phyloP scores from a whole-genome alignment of 1,284 basidiomycete genomes.

The Agaricales sp. region DNA sequence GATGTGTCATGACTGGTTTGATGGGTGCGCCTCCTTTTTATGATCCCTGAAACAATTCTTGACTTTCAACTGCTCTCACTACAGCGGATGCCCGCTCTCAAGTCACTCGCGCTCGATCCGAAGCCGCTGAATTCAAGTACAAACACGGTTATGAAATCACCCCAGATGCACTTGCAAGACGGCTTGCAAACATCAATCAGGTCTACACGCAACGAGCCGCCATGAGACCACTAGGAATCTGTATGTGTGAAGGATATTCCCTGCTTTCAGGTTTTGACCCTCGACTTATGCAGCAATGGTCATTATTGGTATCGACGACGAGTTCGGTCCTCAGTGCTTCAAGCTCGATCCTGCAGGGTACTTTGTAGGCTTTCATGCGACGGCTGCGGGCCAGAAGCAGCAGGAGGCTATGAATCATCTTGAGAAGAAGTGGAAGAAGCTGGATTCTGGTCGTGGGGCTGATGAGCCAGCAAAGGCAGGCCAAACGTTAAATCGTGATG shows the following conservation, averaged over 20 bases:
- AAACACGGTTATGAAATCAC: constrained; percentile 98
- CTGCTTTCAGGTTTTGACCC: constrained; percentile 6
- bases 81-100: constrained; percentile 90
- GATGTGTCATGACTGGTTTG: constrained; percentile 95
- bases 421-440: constrained; percentile 98
- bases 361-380: constrained; percentile 97
- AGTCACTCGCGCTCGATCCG: constrained; percentile 78
- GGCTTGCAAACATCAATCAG: constrained; percentile 98
- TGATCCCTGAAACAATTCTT: constrained; percentile 4
- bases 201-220: constrained; percentile 97
- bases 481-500: constrained; percentile 49
- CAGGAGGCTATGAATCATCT: constrained; percentile 98
- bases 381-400: constrained; percentile 94
- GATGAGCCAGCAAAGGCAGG: constrained; percentile 66
- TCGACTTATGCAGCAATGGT: constrained; percentile 75
- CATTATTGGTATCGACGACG: constrained; percentile 86
- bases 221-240: constrained; percentile 95
- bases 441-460: constrained; percentile 66
- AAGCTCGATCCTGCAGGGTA: constrained; percentile 98
- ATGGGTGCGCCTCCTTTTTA: constrained; percentile 51
- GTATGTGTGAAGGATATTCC: constrained; percentile 35
- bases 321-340: constrained; percentile 90
- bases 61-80: constrained; percentile 9
- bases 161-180: constrained; percentile 86
- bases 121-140: constrained; percentile 93